These are phyloP conservation scores for Boletellus sp. DNA, from an alignment of 1,284 basidiomycete species.

Conservation along the genomic window DNA sequence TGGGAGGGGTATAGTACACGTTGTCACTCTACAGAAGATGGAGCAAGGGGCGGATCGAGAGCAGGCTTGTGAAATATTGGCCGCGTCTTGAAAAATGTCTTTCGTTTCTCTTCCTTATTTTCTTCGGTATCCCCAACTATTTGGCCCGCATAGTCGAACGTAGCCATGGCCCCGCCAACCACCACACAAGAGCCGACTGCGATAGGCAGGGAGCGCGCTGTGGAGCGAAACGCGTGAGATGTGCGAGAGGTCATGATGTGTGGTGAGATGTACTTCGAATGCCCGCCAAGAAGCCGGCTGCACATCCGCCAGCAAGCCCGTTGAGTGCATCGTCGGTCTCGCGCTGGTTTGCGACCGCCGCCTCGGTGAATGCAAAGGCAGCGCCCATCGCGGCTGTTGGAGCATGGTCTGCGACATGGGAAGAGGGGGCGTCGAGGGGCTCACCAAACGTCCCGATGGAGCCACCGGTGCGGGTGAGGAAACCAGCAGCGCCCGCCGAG, in stretches of 20 bases:
- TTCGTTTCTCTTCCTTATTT: constrained; percentile 58
- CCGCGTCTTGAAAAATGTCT: constrained; percentile 67
- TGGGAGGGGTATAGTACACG: constrained; percentile 6
- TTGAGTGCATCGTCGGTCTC: constrained; percentile 82
- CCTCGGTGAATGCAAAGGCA: constrained; percentile 81
- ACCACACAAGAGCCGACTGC: constrained; percentile 80
- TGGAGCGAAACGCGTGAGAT: constrained; percentile 7
- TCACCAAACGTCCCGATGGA: constrained; percentile 85
- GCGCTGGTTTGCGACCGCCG: constrained; percentile 78
- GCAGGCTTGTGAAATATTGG: constrained; percentile 35
- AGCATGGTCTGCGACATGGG: constrained; percentile 57
- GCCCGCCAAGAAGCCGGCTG: constrained; percentile 89
- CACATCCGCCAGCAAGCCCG: constrained; percentile 86
- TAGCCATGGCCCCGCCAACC: constrained; percentile 78
- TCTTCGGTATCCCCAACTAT: constrained; percentile 45
- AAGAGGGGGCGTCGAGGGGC: constrained; percentile 71
- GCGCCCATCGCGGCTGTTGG: constrained; percentile 84
- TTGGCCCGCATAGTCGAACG: constrained; percentile 80
- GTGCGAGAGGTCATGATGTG: neutral
- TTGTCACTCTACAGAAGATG: constrained; percentile 24
- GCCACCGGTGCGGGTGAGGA: constrained; percentile 35
- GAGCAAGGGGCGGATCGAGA: constrained; percentile 21
- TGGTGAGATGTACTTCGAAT: constrained; percentile 57
- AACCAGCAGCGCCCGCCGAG: constrained; percentile 34
- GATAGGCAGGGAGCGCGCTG: constrained; percentile 82